Evolutionary conservation across 257 asterid genomes (phyloP).

Genomic region (Lithospermum erythrorhizon): DNA sequence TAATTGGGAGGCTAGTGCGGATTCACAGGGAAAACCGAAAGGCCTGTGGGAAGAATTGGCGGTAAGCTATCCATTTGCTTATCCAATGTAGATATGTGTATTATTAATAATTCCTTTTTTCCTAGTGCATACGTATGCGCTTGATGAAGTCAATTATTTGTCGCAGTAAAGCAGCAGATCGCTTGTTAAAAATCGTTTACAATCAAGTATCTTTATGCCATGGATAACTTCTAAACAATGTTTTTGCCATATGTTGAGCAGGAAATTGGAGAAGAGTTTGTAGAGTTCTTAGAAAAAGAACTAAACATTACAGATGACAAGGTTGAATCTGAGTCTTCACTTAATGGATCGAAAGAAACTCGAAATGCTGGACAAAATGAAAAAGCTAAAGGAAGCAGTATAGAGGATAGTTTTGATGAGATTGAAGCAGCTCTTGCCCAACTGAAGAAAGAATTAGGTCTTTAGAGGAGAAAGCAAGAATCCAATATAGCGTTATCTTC

Average conservation of each 20-base stretch:
- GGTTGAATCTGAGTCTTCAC: conserved; percentile 19
- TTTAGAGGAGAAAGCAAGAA: conserved; percentile 12
- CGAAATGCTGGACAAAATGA: conserved; percentile 18
- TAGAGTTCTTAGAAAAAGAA: conserved; percentile 88
- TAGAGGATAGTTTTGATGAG: conserved; percentile 60
- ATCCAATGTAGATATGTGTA: too few relatives aligned
- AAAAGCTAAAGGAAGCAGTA: conserved; percentile 26
- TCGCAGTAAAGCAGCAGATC: too few relatives aligned
- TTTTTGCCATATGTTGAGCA: conserved; percentile 12
- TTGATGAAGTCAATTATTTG: too few relatives aligned
- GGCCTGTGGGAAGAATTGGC: conserved; percentile 92
- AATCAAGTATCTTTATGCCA: background rate
- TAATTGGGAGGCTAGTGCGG: conserved; percentile 71
- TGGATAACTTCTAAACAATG: background rate
- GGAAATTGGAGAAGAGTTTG: conserved; percentile 96
- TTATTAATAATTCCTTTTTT: too few relatives aligned
- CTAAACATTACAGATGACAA: conserved; percentile 50
- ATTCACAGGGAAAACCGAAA: conserved; percentile 71
- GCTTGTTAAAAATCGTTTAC: too few relatives aligned
- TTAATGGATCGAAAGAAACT: conserved; percentile 22
- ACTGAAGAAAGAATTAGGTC: conserved; percentile 74
- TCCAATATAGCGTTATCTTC: background rate
- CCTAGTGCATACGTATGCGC: too few relatives aligned
- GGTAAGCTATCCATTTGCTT: conserved; percentile 26
- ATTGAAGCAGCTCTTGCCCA: conserved; percentile 79